Base-by-base conservation (phyloP, 768 basidiomycete genomes). In the Mycena amicta region DNA sequence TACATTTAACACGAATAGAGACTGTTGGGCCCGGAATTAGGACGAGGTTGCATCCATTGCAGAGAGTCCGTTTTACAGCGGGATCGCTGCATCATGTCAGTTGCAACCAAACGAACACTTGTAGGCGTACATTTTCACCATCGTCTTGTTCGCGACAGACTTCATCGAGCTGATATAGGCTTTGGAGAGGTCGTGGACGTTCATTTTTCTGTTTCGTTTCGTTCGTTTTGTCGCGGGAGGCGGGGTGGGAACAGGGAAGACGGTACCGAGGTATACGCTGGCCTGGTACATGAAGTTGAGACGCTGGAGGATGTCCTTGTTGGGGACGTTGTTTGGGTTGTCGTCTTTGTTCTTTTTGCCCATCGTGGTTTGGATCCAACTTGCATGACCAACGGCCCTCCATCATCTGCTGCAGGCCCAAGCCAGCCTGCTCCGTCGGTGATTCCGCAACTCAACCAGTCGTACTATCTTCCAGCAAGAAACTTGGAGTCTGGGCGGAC, bases 281-380 rank as follows among this genome's bases (percentile, higher is more conserved):
- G 91, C 89, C 72, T 93, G 93, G 67, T 90, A 93, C 31, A 94
- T 81, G 70, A 90, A 94, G 72, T 90, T 93, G 60, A 94, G 80
- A 27, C 92, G 81, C 71, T 94, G 92, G 22, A 92, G 80, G 47
- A 90, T 83, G 67, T 94, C 93, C 27, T 85, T 77, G 69, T 92
- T 91, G 12, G 78, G 65, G 29, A 89, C 78, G 59, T 72, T 81
- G 70, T 77, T 80, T 2, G 84, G 76, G 57, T 82, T 89, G 18
- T 83, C 81, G 55, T 83, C 82, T 67, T 82, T 85, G 59, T 74
- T 73, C 64, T 87, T 88, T 74, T 90, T 92, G 20, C 75, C 89
- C 91, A 92, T 92, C 33, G 33, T 37, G 33, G 49, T 56, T 45
- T 15, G 8, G 6, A 15, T 45, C 43, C 8, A 23, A 39, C 8